phyloP scores from a whole-genome alignment of 2,329 filamentous ascomycete species.

The Colletotrichum gigasporum region DNA sequence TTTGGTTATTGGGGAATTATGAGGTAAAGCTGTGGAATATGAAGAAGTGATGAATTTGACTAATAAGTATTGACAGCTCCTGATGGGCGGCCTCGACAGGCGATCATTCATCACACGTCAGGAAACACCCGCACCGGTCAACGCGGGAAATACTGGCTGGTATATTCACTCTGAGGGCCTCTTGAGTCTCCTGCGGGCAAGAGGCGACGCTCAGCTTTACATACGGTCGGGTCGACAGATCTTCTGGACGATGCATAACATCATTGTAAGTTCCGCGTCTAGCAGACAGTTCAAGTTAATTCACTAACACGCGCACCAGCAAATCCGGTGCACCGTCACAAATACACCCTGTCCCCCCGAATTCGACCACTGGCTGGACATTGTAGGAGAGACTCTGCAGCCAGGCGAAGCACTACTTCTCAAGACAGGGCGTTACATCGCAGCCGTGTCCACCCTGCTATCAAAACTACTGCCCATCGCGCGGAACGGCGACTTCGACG shows the following conservation, averaged over 20 bases:
- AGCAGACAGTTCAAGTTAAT: no score
- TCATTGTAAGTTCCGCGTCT: conserved; percentile 43
- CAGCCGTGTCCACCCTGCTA: conserved; percentile 12
- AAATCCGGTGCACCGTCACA: conserved; percentile 46
- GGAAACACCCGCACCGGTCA: not conserved
- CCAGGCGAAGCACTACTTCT: conserved; percentile 18
- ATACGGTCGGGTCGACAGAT: conserved; percentile 38
- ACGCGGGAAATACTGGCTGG: conserved; percentile 42
- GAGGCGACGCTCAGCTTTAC: conserved; percentile 40
- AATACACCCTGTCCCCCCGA: conserved; percentile 46
- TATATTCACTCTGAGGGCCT: conserved; percentile 47
- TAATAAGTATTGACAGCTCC: conserved; percentile 36
- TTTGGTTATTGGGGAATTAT: conserved; percentile 52
- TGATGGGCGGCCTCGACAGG: conserved; percentile 46
- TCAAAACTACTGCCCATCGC: conserved; percentile 16
- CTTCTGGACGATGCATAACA: conserved; percentile 50
- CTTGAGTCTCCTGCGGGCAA: conserved; percentile 46
- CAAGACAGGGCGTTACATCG: conserved; percentile 6
- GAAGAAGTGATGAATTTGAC: not conserved
- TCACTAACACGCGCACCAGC: conserved; percentile 36
- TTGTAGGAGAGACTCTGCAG: conserved; percentile 33
- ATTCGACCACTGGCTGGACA: conserved; percentile 45
- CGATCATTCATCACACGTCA: not conserved
- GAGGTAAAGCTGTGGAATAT: conserved; percentile 39
- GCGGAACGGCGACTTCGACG: not conserved